Conservation (phyloP, 2,329 filamentous ascomycete genomes). For the Dactylellina drechsleri region DNA sequence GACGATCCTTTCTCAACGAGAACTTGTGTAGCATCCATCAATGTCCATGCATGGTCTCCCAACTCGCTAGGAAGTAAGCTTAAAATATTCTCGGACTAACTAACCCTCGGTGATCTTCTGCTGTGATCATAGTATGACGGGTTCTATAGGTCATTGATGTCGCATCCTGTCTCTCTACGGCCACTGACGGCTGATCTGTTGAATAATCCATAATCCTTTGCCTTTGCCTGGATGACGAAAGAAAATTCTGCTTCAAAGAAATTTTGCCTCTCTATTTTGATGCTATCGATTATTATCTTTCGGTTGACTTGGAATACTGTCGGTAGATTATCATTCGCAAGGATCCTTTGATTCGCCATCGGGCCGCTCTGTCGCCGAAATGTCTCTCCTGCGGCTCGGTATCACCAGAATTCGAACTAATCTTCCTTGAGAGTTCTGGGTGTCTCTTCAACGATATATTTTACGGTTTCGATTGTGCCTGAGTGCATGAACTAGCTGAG, state of each 20-base stretch:
- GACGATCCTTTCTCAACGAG: no score
- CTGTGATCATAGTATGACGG: constrained; percentile 16
- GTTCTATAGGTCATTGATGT: constrained; percentile 9
- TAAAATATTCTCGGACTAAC: no score
- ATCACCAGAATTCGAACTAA: neutral
- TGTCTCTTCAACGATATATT: neutral
- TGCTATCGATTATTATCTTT: neutral
- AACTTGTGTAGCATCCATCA: no score
- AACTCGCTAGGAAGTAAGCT: no score
- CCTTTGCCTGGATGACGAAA: constrained; percentile 7
- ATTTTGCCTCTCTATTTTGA: neutral
- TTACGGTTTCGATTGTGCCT: neutral
- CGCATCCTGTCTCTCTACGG: constrained; percentile 1
- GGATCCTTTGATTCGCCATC: neutral
- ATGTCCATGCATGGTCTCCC: no score
- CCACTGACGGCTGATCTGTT: constrained; percentile 20
- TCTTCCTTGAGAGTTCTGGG: neutral
- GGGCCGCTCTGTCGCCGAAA: neutral
- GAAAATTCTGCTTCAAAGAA: neutral
- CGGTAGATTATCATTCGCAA: neutral
- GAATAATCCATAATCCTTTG: neutral
- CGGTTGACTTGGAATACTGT: neutral
- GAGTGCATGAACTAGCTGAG: constrained; percentile 1
- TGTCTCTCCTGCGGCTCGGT: neutral
- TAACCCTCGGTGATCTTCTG: no score